Evolutionary conservation across 2,329 filamentous ascomycete species (phyloP).

Genomic region (Aureobasidium lini): DNA sequence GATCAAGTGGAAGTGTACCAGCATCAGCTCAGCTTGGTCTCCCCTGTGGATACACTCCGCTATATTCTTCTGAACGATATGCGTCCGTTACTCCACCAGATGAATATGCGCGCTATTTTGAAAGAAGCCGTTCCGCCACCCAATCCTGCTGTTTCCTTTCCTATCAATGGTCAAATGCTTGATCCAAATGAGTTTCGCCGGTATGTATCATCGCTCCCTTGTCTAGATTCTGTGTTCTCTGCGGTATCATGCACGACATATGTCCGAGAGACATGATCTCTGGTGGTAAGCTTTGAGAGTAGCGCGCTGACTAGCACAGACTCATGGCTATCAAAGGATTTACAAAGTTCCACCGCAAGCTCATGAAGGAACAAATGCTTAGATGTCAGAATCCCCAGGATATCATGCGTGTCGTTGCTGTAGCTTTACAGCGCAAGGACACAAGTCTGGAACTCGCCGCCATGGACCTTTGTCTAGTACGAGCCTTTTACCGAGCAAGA

Average conservation of each 20-base stretch:
- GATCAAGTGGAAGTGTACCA: background rate
- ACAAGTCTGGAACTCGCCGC: conserved; percentile 18
- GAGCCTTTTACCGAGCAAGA: conserved; percentile 28
- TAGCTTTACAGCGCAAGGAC: conserved; percentile 20
- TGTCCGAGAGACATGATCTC: no score
- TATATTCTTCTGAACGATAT: background rate
- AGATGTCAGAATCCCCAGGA: conserved; percentile 23
- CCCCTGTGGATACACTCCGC: conserved; percentile 9
- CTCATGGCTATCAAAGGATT: conserved; percentile 18
- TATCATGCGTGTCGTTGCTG: conserved; percentile 25
- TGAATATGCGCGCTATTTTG: background rate
- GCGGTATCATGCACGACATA: background rate
- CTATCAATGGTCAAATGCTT: conserved; percentile 11
- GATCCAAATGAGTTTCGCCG: conserved; percentile 18
- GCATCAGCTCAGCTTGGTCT: conserved; percentile 1
- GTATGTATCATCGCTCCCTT: background rate
- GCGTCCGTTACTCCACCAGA: background rate
- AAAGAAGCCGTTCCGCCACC: background rate
- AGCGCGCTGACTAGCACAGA: background rate
- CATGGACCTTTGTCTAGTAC: conserved; percentile 23
- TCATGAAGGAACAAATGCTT: conserved; percentile 26
- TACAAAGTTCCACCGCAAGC: background rate
- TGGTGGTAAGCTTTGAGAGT: background rate
- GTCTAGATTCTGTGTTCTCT: background rate
- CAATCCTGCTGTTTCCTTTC: background rate